These are phyloP conservation scores for Phytophthora agathidicida DNA, from an alignment of 352 stramenopile species.

Conservation along the genomic window DNA sequence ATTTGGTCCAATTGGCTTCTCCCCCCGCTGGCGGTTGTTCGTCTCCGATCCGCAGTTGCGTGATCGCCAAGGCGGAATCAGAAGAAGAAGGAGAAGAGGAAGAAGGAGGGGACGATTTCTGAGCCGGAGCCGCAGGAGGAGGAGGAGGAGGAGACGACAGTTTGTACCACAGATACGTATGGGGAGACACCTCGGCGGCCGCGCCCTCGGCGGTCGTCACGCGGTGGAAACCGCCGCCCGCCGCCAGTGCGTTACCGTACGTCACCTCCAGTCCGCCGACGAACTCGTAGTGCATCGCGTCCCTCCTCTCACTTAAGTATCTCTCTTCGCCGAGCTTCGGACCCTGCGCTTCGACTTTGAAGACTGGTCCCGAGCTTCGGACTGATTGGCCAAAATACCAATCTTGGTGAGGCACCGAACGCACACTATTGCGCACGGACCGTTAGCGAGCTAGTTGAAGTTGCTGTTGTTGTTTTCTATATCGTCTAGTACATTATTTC, in stretches of 20 bases:
- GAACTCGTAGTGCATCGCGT: constrained; percentile 73
- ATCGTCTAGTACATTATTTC: constrained; percentile 16
- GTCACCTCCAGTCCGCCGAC: constrained; percentile 82
- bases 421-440: no score
- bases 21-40: constrained; percentile 26
- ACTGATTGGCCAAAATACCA: no score
- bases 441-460: no score
- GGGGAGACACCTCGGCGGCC: constrained; percentile 78
- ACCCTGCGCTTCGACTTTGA: no score
- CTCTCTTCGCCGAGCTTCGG: no score
- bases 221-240: constrained; percentile 79
- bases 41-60: constrained; percentile 55
- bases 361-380: no score
- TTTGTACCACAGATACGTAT: constrained; percentile 90
- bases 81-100: constrained; percentile 4
- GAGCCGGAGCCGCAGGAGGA: constrained; percentile 11
- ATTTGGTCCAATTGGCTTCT: constrained; percentile 46
- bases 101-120: neutral
- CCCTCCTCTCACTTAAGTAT: neutral
- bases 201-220: constrained; percentile 77
- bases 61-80: constrained; percentile 40
- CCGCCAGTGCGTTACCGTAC: constrained; percentile 86
- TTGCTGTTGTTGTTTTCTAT: constrained; percentile 1
- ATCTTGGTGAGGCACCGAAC: no score
- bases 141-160: no score